These are phyloP conservation scores for Lasiodiplodia theobromae DNA, from an alignment of 2,329 filamentous ascomycete species.

Conservation along the genomic window DNA sequence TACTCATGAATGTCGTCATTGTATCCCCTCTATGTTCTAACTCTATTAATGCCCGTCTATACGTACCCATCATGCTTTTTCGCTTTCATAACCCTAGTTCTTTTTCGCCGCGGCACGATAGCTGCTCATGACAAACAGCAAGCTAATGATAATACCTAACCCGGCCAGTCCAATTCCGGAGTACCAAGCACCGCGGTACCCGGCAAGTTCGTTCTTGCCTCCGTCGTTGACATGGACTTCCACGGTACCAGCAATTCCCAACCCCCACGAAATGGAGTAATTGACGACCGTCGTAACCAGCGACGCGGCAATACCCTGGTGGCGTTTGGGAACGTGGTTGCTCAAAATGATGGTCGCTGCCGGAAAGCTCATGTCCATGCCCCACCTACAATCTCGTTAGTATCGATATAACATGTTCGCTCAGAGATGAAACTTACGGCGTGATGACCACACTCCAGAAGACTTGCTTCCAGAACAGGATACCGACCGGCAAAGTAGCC, in stretches of 20 bases:
- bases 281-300: conserved; percentile 52
- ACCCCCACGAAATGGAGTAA: conserved; percentile 51
- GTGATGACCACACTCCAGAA: conserved; percentile 45
- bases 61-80: neutral
- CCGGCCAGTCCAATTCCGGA: conserved; percentile 47
- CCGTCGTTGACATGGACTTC: conserved; percentile 49
- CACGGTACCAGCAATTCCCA: conserved; percentile 53
- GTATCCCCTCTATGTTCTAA: neutral
- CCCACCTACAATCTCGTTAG: conserved; percentile 36
- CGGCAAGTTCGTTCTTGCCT: conserved; percentile 43
- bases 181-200: conserved; percentile 50
- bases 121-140: conserved; percentile 38
- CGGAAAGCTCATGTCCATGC: conserved; percentile 54
- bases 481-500: conserved; percentile 49
- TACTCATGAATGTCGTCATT: neutral
- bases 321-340: conserved; percentile 46
- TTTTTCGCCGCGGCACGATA: conserved; percentile 21
- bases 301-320: conserved; percentile 52
- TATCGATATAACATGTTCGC: neutral
- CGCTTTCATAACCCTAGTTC: neutral
- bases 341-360: conserved; percentile 50
- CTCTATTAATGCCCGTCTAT: neutral
- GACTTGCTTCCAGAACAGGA: conserved; percentile 53
- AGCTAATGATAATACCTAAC: conserved; percentile 38
- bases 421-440: conserved; percentile 30